Evolutionary conservation across 495 filamentous ascomycete genomes (phyloP).

Genomic region (Hyaloscypha hepaticicola): DNA sequence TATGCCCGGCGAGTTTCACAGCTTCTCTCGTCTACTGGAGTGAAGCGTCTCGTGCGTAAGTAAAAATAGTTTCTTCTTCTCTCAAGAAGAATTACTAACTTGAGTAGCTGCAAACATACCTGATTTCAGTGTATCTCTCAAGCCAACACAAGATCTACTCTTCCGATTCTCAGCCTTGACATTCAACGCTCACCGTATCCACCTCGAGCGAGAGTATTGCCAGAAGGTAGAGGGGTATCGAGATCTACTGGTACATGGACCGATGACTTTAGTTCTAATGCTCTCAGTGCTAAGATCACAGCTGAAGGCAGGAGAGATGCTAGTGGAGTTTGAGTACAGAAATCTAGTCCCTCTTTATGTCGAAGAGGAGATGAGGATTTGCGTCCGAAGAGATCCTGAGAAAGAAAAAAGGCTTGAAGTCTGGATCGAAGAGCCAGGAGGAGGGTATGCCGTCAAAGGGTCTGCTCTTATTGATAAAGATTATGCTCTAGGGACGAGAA

Average conservation of each 20-base stretch:
- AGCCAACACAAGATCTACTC: constrained; percentile 40
- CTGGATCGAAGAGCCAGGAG: constrained; percentile 64
- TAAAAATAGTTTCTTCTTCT: background rate
- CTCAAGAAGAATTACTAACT: background rate
- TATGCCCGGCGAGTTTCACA: background rate
- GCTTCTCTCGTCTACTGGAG: background rate
- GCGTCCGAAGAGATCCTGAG: constrained; percentile 41
- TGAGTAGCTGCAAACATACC: constrained; percentile 6
- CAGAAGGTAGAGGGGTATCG: constrained; percentile 69
- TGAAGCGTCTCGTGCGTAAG: background rate
- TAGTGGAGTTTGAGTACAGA: constrained; percentile 66
- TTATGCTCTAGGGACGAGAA: background rate
- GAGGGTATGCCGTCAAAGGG: constrained; percentile 62
- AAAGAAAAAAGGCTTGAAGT: constrained; percentile 49
- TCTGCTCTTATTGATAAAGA: constrained; percentile 32
- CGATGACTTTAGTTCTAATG: constrained; percentile 74
- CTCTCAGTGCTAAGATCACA: constrained; percentile 58
- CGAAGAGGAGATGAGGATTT: constrained; percentile 61
- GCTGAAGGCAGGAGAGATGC: constrained; percentile 36
- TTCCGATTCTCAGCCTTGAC: constrained; percentile 85
- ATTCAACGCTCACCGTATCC: constrained; percentile 84
- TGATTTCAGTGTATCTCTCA: constrained; percentile 24
- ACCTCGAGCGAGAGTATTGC: constrained; percentile 73
- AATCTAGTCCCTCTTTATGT: constrained; percentile 83
- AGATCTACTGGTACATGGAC: constrained; percentile 80